phyloP scores from a whole-genome alignment of 257 asterid genomes.

The Lycium barbarum region DNA sequence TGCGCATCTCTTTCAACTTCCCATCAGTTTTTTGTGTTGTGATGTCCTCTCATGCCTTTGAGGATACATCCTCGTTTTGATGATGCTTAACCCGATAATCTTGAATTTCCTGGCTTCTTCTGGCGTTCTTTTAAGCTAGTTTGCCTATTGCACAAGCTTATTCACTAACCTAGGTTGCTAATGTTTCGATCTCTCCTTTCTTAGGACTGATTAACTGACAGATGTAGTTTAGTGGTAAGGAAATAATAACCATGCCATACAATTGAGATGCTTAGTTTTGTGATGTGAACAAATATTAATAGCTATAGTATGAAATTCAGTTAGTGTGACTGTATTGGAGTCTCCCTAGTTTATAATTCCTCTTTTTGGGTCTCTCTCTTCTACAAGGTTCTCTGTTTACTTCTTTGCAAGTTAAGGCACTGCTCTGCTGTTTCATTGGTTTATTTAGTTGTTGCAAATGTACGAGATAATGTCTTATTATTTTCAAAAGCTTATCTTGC shows the following conservation, averaged over 20 bases:
- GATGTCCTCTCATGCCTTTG: slow-evolving; percentile 3
- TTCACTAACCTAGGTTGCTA: slow-evolving; percentile 9
- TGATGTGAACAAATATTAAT: background rate
- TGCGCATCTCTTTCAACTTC: slow-evolving; percentile 19
- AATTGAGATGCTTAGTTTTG: background rate
- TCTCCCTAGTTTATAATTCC: slow-evolving; percentile 12
- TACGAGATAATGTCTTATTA: slow-evolving; percentile 39
- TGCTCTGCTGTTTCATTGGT: background rate
- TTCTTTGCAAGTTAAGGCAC: slow-evolving; percentile 21
- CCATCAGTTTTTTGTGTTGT: background rate
- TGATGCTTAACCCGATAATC: background rate
- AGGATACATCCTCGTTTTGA: background rate
- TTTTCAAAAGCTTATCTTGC: slow-evolving; percentile 32
- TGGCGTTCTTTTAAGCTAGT: slow-evolving; percentile 3
- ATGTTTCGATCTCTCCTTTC: slow-evolving; percentile 15
- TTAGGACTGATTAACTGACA: background rate
- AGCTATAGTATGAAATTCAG: background rate
- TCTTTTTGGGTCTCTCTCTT: background rate
- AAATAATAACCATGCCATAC: background rate
- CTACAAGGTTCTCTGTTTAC: slow-evolving; percentile 23
- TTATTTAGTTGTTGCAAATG: background rate
- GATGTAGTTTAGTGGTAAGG: background rate
- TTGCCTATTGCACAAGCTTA: slow-evolving; percentile 1
- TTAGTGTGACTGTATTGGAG: slow-evolving; percentile 3
- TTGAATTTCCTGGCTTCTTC: background rate